Base-by-base conservation (phyloP, 2,329 filamentous ascomycete species). In the Endothia cerciana region DNA sequence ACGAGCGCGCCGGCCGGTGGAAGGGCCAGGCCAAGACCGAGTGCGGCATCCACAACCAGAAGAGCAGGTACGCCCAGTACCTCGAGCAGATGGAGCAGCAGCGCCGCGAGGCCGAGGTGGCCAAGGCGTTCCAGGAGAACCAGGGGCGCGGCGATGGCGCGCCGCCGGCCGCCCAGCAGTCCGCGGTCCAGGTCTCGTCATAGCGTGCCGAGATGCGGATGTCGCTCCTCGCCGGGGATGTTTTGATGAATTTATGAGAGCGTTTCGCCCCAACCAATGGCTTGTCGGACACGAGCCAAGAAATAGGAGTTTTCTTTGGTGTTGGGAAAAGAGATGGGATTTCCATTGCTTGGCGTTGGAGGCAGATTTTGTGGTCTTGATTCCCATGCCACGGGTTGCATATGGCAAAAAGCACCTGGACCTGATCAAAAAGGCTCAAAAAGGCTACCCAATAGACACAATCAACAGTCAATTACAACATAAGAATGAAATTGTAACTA, bases 1-100 rank as follows among this genome's bases (percentile, higher is more conserved):
- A 98, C 74, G 95, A 99, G 87, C 90, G 95, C 61, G 91, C 95
- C 10, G 95, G 95, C 66, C 90, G 95, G 72, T 99, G 95, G 95
- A 97, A 97, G 86, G 95, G 95, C 69, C 91, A 93, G 78, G 82
- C 85, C 74, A 99, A 99, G 89, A 96, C 93, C 19, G 95, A 99
- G 83, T 99, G 95, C 78, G 95, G 95, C 58, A 98, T 99, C 75
- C 95, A 99, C 87, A 98, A 98, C 85, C 96, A 95, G 80, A 90
- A 94, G 78, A 97, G 92, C 66, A 90, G 93, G 72, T 99, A 98
- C 75, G 91, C 93, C 13, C 89, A 94, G 79, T 97, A 91, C 79
- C 80, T 97, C 64, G 84, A 85, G 73, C 88, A 93, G 68, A 87
- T 91, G 78, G 89, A 93, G 76, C 81, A 84, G 74, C 69, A 70